Evolutionary conservation across 495 filamentous ascomycete species (phyloP), one percentile per base, ranked within the genome.

Genomic region (Penicillium taxi): DNA sequence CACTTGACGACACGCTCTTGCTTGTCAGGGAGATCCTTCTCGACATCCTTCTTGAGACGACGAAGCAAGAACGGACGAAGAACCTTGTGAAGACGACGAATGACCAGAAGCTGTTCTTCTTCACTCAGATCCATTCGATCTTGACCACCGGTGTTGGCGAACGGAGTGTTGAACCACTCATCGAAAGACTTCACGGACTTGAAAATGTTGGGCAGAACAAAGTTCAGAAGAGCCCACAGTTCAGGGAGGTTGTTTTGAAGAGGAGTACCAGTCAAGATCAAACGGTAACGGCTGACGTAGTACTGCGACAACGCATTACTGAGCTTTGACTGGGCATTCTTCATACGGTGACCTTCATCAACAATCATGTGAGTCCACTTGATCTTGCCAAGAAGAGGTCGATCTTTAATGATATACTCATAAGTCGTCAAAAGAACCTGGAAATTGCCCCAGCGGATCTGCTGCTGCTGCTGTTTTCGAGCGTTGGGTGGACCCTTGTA

Each of bases 311-410:
- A 78, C 1, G 90, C 96, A 50, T 80, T 86, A 63, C 86, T 95
- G 48, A 98, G 73, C 64, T 98, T 98, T 11, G 91, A 98, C 44
- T 87, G 80, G n/a, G 84, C 69, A 61, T 98, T 98, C 75, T 98
- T 98, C 91, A 98, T 98, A 52, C 91, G 88, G 63, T 98, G 91
- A 61, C 91, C 91, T 69, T 98, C 91, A 48, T 98, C 91, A 37
- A 98, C 94, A 45, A 98, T 95, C 91, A 98, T 96, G 64, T 98
- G 93, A 35, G 91, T 82, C 91, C 91, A 98, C 60, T 94, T 95
- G 56, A 98, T 84, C 69, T 96, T 96, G 65, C 81, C 87, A 20
- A 98, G 69, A 34, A 98, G 69, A 1, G 89, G 89, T 16, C 90
- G 81, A 52, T 98, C 91, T 67, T 96, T 96, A 69, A 98, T 98